A percentile compares a stretch with the other conserved stretches of the same genome.
These are phyloP conservation scores for Penicillium capsulatum DNA, from an alignment of 2,329 filamentous ascomycete species.

Conservation along the genomic window DNA sequence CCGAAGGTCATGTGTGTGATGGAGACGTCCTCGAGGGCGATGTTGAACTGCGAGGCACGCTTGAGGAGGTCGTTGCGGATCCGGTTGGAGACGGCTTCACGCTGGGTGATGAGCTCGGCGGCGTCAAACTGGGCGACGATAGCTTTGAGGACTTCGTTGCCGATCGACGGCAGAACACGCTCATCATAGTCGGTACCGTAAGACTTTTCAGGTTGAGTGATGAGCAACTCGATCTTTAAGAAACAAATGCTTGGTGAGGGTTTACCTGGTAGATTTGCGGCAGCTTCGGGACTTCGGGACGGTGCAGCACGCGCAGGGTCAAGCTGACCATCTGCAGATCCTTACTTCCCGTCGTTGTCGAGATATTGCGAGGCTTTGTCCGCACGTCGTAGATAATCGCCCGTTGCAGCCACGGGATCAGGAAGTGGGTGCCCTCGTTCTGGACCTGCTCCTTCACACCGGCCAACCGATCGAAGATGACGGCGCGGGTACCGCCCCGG, in stretches of 20 bases:
- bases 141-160: conserved; percentile 97
- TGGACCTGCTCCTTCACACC: conserved; percentile 91
- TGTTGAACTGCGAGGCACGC: conserved; percentile 96
- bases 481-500: conserved; percentile 85
- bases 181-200: conserved; percentile 98
- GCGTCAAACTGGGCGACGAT: conserved; percentile 99
- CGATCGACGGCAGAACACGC: conserved; percentile 94
- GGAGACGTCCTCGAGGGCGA: conserved; percentile 95
- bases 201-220: conserved; percentile 54
- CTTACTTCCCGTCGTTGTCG: conserved; percentile 96
- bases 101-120: conserved; percentile 96
- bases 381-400: conserved; percentile 95
- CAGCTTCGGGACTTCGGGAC: conserved; percentile 85
- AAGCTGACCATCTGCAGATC: conserved; percentile 99
- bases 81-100: conserved; percentile 91
- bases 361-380: conserved; percentile 95
- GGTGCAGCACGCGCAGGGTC: conserved; percentile 89
- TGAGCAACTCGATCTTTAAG: conserved; percentile 2
- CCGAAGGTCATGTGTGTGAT: conserved; percentile 99
- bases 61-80: conserved; percentile 89
- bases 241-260: no score
- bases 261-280: conserved; percentile 98
- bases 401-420: conserved; percentile 92
- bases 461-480: conserved; percentile 92
- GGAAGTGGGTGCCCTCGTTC: conserved; percentile 95